These are phyloP conservation scores for Diplodia mutila DNA, from an alignment of 2,329 filamentous ascomycete genomes.

Conservation along the genomic window DNA sequence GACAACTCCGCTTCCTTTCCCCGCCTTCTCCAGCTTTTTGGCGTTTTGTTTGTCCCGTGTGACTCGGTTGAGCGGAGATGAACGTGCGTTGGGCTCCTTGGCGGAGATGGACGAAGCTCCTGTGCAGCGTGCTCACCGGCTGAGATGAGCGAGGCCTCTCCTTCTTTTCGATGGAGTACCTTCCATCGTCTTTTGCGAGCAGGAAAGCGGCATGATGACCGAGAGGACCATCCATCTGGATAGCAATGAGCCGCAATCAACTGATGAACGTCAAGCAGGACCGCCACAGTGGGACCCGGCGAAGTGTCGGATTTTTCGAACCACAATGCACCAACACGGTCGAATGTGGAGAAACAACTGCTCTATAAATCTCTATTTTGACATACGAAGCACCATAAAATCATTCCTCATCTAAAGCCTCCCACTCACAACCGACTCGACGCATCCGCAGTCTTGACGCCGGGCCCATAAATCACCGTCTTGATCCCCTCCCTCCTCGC, in stretches of 20 bases:
- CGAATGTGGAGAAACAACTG: too few relatives aligned
- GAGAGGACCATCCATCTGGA: too few relatives aligned
- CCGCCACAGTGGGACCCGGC: background rate
- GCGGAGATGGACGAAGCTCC: too few relatives aligned
- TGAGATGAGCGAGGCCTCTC: too few relatives aligned
- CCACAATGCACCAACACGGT: too few relatives aligned
- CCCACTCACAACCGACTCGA: background rate
- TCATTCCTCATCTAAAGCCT: background rate
- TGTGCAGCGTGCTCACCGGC: background rate
- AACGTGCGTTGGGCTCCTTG: too few relatives aligned
- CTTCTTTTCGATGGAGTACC: too few relatives aligned
- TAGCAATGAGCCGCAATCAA: too few relatives aligned
- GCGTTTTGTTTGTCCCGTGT: too few relatives aligned
- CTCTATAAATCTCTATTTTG: background rate
- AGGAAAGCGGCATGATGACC: too few relatives aligned
- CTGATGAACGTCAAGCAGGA: background rate
- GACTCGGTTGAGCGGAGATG: background rate
- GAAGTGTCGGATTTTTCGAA: background rate
- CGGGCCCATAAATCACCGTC: slow-evolving; percentile 32
- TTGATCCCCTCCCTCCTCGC: slow-evolving; percentile 32
- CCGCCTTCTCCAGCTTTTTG: background rate
- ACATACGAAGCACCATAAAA: background rate
- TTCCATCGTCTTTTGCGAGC: too few relatives aligned
- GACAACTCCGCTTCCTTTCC: background rate
- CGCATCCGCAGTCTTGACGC: background rate